Percentiles rank a stretch among this genome's conserved stretches.
Conservation (phyloP, 73 alveolate species). For the Uronychia setigera region DNA sequence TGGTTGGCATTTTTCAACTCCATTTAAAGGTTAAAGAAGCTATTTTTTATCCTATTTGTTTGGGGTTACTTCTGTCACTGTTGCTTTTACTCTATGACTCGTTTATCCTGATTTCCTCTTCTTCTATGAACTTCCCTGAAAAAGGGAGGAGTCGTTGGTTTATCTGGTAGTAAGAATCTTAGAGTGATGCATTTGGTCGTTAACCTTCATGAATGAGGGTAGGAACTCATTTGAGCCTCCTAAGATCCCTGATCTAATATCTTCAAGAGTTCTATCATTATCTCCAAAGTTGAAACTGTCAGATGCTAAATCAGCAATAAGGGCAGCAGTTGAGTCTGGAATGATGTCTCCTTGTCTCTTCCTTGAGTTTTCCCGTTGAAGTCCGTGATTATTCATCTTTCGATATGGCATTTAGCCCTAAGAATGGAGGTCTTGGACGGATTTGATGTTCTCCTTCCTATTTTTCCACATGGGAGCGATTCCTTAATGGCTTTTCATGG, state of each 20-base stretch:
- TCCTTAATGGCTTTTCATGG: too few species aligned
- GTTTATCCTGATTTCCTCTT: neutral
- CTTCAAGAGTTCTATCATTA: neutral
- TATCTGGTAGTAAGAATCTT: neutral
- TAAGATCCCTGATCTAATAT: too few species aligned
- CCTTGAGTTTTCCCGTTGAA: neutral
- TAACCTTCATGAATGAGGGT: neutral
- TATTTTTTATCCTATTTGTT: too few species aligned
- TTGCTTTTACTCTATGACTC: neutral
- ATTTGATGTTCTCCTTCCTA: neutral
- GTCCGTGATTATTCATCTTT: too few species aligned
- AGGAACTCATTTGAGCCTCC: neutral
- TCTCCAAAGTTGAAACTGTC: neutral
- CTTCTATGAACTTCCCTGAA: neutral
- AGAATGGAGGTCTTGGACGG: neutral
- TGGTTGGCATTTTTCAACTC: too few species aligned
- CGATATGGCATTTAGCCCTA: neutral
- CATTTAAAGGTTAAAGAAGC: too few species aligned
- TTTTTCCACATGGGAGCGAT: neutral
- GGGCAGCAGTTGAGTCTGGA: neutral
- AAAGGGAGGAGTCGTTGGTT: neutral
- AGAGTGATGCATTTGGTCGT: neutral
- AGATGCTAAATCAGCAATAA: neutral
- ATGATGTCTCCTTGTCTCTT: neutral
- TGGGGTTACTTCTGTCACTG: too few species aligned